Evolutionary conservation across 176 grass and related monocot species (phyloP).

Genomic region (Carex littledalei): DNA sequence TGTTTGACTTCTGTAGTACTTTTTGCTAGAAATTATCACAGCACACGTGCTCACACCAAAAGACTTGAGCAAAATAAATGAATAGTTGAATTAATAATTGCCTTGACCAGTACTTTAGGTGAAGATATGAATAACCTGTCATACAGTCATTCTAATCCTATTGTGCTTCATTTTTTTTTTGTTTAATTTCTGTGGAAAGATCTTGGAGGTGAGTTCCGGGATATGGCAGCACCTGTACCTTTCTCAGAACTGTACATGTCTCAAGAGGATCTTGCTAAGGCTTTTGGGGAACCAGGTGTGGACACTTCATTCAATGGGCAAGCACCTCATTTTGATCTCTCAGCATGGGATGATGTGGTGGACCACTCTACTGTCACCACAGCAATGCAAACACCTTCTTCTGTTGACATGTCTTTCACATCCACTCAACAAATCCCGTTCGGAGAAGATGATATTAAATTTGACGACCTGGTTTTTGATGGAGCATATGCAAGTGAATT

Average conservation of each 20-base stretch:
- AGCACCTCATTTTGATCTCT: conserved; percentile 42
- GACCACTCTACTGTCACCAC: conserved; percentile 29
- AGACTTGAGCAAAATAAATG: not conserved
- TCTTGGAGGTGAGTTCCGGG: conserved; percentile 46
- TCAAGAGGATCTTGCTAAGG: conserved; percentile 42
- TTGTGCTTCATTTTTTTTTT: not conserved
- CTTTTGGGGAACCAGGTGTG: conserved; percentile 33
- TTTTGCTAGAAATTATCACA: not conserved
- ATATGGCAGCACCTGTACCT: conserved; percentile 31
- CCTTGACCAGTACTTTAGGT: not conserved
- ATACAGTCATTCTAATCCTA: not conserved
- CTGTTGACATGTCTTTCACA: conserved; percentile 28
- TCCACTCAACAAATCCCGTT: conserved; percentile 33
- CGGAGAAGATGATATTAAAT: conserved; percentile 31
- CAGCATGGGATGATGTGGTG: conserved; percentile 43
- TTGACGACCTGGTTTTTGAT: conserved; percentile 52
- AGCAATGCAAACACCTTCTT: conserved; percentile 21
- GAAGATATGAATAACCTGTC: not conserved
- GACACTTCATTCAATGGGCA: conserved; percentile 42
- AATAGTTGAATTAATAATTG: not conserved
- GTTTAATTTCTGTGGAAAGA: conserved; percentile 15
- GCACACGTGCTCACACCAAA: not conserved
- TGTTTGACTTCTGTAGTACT: not conserved
- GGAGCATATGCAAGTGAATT: conserved; percentile 47
- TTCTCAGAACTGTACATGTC: conserved; percentile 36